Base-by-base conservation (phyloP, 805 yeast genomes). In the Suhomyces pyralidae region DNA sequence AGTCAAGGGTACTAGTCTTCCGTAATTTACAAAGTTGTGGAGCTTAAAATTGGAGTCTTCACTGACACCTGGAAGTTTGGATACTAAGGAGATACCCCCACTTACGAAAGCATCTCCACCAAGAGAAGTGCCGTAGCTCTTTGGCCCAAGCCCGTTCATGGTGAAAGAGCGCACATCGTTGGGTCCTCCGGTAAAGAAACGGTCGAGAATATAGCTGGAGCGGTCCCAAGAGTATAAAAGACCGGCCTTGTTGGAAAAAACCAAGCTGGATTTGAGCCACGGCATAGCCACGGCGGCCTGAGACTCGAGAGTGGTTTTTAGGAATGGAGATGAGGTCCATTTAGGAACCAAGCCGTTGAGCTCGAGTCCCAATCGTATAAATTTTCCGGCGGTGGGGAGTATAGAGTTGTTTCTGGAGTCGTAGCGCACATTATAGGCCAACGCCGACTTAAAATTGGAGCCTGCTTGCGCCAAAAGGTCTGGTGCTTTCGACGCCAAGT, bases 121-220 rank as follows among this genome's bases (percentile, higher is more conserved):
- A 38, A 80, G 62, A 2, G 81, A 70, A 26, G 79, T 65, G 28
- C 76, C 77, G 67, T 70, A 73, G 48, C 75, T 74, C 57, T 80
- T 81, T 2, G 85, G 85, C 0, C 86, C 85, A 43, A 81, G 57
- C 1, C 85, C 84, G 43, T 81, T 76, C 53, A 80, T 60, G 9
- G 68, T 62, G 58, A 81, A 82, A 1, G 84, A 78, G 44, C 85
- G 69, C 7, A 82, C 74, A 55, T 81, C 85, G 57, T 81, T 81
- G 10, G 86, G 81, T 1, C 86, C 86, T n/a, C 86, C 86, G 3
- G 77, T 67, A 58, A 75, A 79, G 52, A 81, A 81, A 45, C 82
- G 66, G 61, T 82, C 86, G 67, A 81, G 69, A 7, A 81, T 66
- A 57, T 69, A 12, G 74, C 56, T 2, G 55, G 55, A 43, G 2